Evolutionary conservation across 208 protist species (phyloP).

Genomic region (Trypanosoma scelopori): DNA sequence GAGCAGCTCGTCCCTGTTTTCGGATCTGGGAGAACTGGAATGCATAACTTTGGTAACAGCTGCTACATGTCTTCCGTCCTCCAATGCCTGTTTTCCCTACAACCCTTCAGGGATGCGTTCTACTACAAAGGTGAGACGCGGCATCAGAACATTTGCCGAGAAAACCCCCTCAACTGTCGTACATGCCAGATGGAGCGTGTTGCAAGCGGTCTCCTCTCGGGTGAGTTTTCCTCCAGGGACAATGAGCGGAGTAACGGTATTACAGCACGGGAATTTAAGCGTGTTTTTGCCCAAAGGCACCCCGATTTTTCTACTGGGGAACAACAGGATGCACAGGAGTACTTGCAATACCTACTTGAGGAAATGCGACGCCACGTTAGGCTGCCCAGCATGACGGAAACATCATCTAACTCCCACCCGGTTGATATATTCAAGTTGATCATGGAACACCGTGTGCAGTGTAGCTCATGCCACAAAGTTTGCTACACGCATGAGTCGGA

Average conservation of each 20-base stretch:
- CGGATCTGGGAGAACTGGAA: slow-evolving; percentile 93
- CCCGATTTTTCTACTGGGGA: slow-evolving; percentile 94
- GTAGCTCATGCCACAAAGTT: slow-evolving; percentile 75
- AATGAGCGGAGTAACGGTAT: slow-evolving; percentile 74
- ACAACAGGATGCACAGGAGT: slow-evolving; percentile 97
- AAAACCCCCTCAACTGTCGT: slow-evolving; percentile 68
- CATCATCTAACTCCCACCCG: slow-evolving; percentile 32
- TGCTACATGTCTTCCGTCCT: slow-evolving; percentile 97
- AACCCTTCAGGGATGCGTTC: slow-evolving; percentile 79
- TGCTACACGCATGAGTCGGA: slow-evolving; percentile 88
- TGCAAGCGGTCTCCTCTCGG: slow-evolving; percentile 89
- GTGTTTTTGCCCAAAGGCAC: slow-evolving; percentile 91
- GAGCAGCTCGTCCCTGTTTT: slow-evolving; percentile 82
- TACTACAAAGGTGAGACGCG: slow-evolving; percentile 38
- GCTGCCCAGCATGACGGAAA: slow-evolving; percentile 6
- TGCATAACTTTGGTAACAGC: slow-evolving; percentile 97
- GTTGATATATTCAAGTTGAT: slow-evolving; percentile 72
- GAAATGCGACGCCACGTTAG: slow-evolving; percentile 77
- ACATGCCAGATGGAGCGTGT: slow-evolving; percentile 92
- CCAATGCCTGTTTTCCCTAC: slow-evolving; percentile 92
- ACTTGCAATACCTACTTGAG: slow-evolving; percentile 92
- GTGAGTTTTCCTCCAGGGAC: slow-evolving; percentile 85
- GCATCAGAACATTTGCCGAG: slow-evolving; percentile 54
- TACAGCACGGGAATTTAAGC: slow-evolving; percentile 93
- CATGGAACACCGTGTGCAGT: slow-evolving; percentile 90